Base-by-base conservation (phyloP, 495 filamentous ascomycete species). In the Platismatia glauca region DNA sequence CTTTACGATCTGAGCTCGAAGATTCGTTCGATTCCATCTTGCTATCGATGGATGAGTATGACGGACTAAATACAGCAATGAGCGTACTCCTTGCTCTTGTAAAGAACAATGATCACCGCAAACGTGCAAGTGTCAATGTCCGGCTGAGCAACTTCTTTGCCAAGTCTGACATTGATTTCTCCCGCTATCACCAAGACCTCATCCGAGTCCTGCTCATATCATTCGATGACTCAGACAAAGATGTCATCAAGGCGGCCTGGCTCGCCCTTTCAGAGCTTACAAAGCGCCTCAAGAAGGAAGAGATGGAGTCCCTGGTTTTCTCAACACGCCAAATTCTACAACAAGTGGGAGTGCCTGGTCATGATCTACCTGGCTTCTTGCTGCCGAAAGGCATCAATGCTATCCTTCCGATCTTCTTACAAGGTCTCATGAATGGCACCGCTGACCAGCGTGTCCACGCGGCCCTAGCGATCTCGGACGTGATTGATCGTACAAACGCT, bases 311-410 rank as follows among this genome's bases (percentile, higher is more conserved):
- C 0, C 77, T 98, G n/a, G 91, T 93, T 12, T 77, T 84, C 64
- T 91, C 93, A 7, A 95, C 93, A 1, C 84, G 92, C 41, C 87
- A 92, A 69, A 82, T 89, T 2, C 77, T 98, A 55, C 82, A 88
- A 59, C 89, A 91, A 65, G 90, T 97, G 37, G 94, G 94, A 55
- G 88, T 96, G 20, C 75, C 92, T 53, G 95, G 95, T 7, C 81
- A 85, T 29, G 85, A 93, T 69, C 79, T 98, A 22, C 82, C 91
- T 13, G 94, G 94, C 33, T 98, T 98, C 78, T 83, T 86, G 60
- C 77, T 98, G 58, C 94, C 94, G 8, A 98, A 97, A 82, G 94
- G 94, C 60, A 97, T 98, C 81, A 96, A 90, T 71, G 90, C 95
- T 60, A 87, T 98, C 64, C 76, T 98, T 55, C 95, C 95, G 5